Evolutionary conservation across 2,329 filamentous ascomycete genomes (phyloP).

Genomic region (Shiraia sp.): DNA sequence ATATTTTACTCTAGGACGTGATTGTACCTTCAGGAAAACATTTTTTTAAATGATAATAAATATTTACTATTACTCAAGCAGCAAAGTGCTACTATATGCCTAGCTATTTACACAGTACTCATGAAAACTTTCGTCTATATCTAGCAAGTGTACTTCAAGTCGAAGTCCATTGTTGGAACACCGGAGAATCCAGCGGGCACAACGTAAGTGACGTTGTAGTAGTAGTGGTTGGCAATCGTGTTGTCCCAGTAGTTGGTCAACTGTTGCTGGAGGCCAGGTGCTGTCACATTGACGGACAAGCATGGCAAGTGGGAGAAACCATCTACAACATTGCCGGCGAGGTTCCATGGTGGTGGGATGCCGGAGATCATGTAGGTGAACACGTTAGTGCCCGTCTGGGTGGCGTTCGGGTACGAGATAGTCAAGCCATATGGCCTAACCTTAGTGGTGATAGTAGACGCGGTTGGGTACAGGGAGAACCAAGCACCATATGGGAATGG

Average conservation of each 20-base stretch:
- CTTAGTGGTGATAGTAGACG: conserved; percentile 48
- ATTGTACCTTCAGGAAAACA: background rate
- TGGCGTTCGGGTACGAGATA: conserved; percentile 23
- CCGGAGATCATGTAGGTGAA: conserved; percentile 23
- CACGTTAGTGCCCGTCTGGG: conserved; percentile 20
- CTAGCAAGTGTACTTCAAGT: conserved; percentile 43
- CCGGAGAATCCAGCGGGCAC: conserved; percentile 49
- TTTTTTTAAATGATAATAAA: background rate
- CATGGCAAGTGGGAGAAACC: conserved; percentile 34
- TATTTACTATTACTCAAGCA: background rate
- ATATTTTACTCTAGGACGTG: background rate
- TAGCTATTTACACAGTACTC: background rate
- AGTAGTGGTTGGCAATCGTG: conserved; percentile 47
- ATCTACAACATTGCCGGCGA: conserved; percentile 12
- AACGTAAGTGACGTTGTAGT: conserved; percentile 54
- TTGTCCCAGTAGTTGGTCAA: conserved; percentile 43
- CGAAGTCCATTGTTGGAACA: conserved; percentile 43
- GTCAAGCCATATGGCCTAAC: conserved; percentile 35
- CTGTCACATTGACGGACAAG: conserved; percentile 45
- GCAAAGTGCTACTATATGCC: background rate
- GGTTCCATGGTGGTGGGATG: conserved; percentile 22
- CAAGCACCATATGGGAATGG: conserved; percentile 17
- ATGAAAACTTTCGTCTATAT: background rate
- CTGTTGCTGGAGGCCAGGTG: conserved; percentile 44
- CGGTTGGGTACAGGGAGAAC: conserved; percentile 41